phyloP scores from a whole-genome alignment of 1,284 basidiomycete species.

The Lentinula novae-zelandiae region DNA sequence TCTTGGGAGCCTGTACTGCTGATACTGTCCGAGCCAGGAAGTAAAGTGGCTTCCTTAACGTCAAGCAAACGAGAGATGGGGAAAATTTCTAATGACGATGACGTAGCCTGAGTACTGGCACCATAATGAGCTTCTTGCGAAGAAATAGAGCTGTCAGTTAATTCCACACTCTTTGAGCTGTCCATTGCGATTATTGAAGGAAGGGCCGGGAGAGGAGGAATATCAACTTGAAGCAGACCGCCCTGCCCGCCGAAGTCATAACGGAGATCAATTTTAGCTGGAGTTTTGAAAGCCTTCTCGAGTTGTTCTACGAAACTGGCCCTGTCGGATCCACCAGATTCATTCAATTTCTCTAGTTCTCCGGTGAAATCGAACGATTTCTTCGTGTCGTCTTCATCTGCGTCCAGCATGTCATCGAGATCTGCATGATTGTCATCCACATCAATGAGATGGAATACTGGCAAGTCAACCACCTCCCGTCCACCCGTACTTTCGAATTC shows the following conservation, averaged over 20 bases:
- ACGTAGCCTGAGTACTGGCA: conserved; percentile 8
- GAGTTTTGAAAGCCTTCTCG: conserved; percentile 74
- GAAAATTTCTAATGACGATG: conserved; percentile 24
- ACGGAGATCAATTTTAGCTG: conserved; percentile 57
- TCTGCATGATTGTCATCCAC: conserved; percentile 43
- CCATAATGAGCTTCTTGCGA: conserved; percentile 10
- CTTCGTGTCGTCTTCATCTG: conserved; percentile 59
- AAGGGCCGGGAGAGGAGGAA: conserved; percentile 42
- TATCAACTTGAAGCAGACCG: conserved; percentile 30
- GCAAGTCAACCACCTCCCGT: conserved; percentile 19
- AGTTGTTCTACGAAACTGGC: conserved; percentile 80
- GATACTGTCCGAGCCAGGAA: conserved; percentile 31
- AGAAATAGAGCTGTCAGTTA: conserved; percentile 1
- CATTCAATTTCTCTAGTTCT: conserved; percentile 68
- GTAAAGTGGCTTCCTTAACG: conserved; percentile 33
- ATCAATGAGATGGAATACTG: conserved; percentile 45
- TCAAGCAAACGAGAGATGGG: conserved; percentile 29
- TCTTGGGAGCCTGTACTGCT: conserved; percentile 15
- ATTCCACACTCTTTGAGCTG: not conserved
- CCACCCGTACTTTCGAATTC: conserved; percentile 30
- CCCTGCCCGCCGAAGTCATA: conserved; percentile 34
- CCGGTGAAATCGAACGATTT: conserved; percentile 85
- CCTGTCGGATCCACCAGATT: conserved; percentile 63
- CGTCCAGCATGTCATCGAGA: conserved; percentile 38
- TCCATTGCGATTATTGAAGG: conserved; percentile 18